phyloP scores from a whole-genome alignment of 2,329 filamentous ascomycete species.

The Beauveria asiatica region DNA sequence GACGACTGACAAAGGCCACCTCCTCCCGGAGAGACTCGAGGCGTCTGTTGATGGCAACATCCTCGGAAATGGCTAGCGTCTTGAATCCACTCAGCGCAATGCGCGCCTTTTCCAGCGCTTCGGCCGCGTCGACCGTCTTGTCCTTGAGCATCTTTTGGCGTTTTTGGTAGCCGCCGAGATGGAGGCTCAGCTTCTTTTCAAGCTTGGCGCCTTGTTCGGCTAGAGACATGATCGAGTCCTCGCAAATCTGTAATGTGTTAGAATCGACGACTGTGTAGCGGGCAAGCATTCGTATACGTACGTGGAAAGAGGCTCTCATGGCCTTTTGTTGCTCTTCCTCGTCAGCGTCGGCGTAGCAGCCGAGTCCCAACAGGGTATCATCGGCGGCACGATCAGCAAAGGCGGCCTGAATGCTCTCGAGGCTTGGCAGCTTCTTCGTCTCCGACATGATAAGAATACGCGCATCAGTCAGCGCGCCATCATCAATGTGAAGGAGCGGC shows the following conservation, averaged over 20 bases:
- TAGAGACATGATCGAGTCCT: conserved; percentile 62
- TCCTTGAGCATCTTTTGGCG: conserved; percentile 70
- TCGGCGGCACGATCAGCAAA: conserved; percentile 47
- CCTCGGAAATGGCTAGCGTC: conserved; percentile 70
- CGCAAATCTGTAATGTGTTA: conserved; percentile 46
- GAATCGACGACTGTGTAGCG: background rate
- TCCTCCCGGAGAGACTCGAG: conserved; percentile 73
- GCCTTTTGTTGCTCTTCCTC: conserved; percentile 56
- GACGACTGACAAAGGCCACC: conserved; percentile 66
- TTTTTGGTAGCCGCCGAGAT: conserved; percentile 84
- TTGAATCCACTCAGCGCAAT: conserved; percentile 66
- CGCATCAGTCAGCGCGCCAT: conserved; percentile 64
- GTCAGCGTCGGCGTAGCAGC: conserved; percentile 70
- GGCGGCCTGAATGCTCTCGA: conserved; percentile 42
- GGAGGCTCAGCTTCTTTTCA: conserved; percentile 84
- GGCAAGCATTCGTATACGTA: conserved; percentile 31
- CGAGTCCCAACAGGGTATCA: conserved; percentile 65
- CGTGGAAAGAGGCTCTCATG: conserved; percentile 66
- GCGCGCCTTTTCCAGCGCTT: conserved; percentile 64
- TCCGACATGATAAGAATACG: conserved; percentile 70
- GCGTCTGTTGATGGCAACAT: conserved; percentile 63
- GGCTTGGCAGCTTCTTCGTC: conserved; percentile 40
- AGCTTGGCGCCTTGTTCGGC: conserved; percentile 79
- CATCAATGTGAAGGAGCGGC: conserved; percentile 56
- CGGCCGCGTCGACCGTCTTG: conserved; percentile 69